Base-by-base conservation (phyloP, 169 alveolate genomes). In the Gregarina niphandrodes region DNA sequence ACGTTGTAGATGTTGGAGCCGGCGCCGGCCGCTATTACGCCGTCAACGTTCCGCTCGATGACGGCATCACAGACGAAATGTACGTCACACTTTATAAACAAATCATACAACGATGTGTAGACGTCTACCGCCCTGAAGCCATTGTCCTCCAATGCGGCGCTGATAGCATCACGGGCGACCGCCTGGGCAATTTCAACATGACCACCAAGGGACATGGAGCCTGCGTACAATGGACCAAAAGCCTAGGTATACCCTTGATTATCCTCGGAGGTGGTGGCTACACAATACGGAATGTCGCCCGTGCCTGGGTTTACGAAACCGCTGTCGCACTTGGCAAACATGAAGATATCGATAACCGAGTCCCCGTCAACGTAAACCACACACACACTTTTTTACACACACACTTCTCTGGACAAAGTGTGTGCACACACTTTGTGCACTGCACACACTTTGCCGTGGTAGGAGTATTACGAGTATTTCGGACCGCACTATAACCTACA, bases 291-390 rank as follows among this genome's bases (percentile, higher is more conserved):
- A 89, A 89, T 62, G 98, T 92, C 3, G 90, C 98, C 0, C 61
- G 98, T 40, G 84, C 96, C 55, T 92, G 98, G 98, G 89, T 97
- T 12, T 84, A 89, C 63, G 98, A 92, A 63, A 92, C 98, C 1
- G 95, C 91, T 0, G 79, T 84, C 11, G 83, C 82, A 16, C 67
- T 91, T 11, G 85, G 72, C 31, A 46, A 51, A 16, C 77, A 78
- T 30, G 77, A 74, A 41, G 82, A 80, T 11, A 68, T 89, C 56
- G 70, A 83, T 26, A 76, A 74, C 39, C 60, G 67, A 17, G 68
- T 81, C 41, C 57, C 63, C 9, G 20, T 37, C 15, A n/a, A 3
- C 29, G 4, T 37, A 9, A 4, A 6, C 4, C n/a, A 9, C 5
- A 11, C 3, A 6, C 4, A 12, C 29, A 37, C 3, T 4, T 3